These are phyloP conservation scores for Zasmidium cellare DNA, from an alignment of 2,329 filamentous ascomycete genomes.

Conservation along the genomic window DNA sequence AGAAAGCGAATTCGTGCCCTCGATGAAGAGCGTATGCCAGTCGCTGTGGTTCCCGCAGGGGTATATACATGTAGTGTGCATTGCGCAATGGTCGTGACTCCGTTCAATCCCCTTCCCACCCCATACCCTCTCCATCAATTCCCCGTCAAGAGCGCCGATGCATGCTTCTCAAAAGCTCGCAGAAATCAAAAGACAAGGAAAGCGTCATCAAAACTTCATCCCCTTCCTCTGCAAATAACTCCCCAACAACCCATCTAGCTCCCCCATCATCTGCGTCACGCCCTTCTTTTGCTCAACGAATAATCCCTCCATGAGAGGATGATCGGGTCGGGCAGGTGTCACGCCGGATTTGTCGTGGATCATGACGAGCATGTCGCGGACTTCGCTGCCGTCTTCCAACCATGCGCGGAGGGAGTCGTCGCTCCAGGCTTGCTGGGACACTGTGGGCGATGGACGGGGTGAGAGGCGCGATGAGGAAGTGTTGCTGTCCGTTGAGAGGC, in stretches of 20 bases:
- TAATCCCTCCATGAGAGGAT: slow-evolving; percentile 76
- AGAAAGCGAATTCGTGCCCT: no score
- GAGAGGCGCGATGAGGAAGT: slow-evolving; percentile 27
- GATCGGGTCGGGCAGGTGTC: slow-evolving; percentile 74
- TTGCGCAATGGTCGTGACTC: no score
- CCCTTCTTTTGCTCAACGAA: slow-evolving; percentile 87
- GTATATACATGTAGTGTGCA: no score
- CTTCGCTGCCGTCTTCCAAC: slow-evolving; percentile 73
- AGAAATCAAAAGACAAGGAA: no score
- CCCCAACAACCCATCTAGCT: slow-evolving; percentile 64
- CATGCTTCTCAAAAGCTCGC: no score
- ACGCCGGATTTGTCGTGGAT: slow-evolving; percentile 91
- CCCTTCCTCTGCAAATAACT: slow-evolving; percentile 30
- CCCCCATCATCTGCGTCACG: slow-evolving; percentile 82
- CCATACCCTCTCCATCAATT: no score
- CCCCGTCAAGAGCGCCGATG: no score
- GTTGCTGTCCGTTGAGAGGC: slow-evolving; percentile 22
- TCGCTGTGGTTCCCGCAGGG: no score
- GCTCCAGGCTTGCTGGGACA: slow-evolving; percentile 72
- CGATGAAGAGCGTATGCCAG: no score
- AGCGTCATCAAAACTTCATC: slow-evolving; percentile 14
- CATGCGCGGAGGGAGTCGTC: slow-evolving; percentile 83
- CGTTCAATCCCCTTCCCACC: no score
- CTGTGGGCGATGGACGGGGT: slow-evolving; percentile 29
- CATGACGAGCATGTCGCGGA: slow-evolving; percentile 84